Conservation (phyloP, 768 basidiomycete genomes). For the Suillus sp. region DNA sequence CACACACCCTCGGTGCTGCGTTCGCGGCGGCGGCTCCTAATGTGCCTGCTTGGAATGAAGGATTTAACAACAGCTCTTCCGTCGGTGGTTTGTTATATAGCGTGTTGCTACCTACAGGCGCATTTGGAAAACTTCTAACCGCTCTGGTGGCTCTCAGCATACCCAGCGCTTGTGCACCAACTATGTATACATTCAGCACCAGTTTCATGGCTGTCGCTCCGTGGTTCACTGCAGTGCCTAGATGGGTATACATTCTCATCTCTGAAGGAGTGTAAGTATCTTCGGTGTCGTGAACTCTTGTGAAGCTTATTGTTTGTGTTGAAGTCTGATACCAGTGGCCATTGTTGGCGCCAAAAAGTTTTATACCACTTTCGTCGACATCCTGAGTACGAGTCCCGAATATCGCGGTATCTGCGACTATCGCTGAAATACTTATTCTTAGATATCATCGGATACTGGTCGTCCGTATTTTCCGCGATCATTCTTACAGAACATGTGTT, state of each 20-base stretch:
- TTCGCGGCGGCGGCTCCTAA: constrained; percentile 44
- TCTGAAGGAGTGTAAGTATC: constrained; percentile 45
- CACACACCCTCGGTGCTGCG: constrained; percentile 47
- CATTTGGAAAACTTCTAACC: constrained; percentile 49
- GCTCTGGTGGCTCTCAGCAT: constrained; percentile 55
- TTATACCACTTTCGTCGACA: constrained; percentile 45
- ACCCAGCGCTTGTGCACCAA: constrained; percentile 57
- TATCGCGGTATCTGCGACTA: background rate
- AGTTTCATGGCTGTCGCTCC: constrained; percentile 43
- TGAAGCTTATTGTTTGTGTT: background rate
- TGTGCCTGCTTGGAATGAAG: constrained; percentile 42
- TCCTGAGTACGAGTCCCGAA: constrained; percentile 34
- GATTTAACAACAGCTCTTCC: constrained; percentile 43
- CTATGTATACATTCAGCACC: constrained; percentile 58
- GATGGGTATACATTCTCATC: constrained; percentile 49
- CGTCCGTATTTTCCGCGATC: constrained; percentile 38
- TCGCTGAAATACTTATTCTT: too few species aligned
- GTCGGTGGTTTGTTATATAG: constrained; percentile 47
- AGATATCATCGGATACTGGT: constrained; percentile 51
- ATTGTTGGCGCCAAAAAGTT: constrained; percentile 50
- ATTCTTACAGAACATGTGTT: constrained; percentile 47
- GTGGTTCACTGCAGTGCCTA: constrained; percentile 40
- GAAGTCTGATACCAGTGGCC: constrained; percentile 47
- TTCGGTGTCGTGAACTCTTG: background rate
- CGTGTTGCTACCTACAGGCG: constrained; percentile 40